These are phyloP conservation scores for Verticillium dahliae DNA, from an alignment of 2,329 filamentous ascomycete species.

Conservation along the genomic window DNA sequence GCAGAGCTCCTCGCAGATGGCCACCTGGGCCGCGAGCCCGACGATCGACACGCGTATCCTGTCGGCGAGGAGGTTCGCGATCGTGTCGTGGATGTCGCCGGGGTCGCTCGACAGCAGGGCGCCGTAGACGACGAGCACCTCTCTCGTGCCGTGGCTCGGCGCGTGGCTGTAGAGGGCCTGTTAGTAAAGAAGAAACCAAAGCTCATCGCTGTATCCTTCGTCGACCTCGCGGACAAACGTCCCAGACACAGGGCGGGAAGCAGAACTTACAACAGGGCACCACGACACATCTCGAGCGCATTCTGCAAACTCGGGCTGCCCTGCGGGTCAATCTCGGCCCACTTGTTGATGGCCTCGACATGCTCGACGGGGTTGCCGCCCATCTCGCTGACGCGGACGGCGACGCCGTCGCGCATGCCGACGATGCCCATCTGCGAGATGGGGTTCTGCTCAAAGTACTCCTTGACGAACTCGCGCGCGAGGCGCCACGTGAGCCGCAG, in stretches of 20 bases:
- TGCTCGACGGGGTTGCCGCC: constrained; percentile 88
- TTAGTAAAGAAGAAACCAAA: neutral
- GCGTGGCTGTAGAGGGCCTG: constrained; percentile 55
- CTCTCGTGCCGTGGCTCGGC: constrained; percentile 85
- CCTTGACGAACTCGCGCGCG: constrained; percentile 79
- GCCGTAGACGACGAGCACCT: constrained; percentile 87
- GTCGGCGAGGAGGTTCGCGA: constrained; percentile 70
- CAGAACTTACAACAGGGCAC: constrained; percentile 68
- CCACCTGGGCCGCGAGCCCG: constrained; percentile 83
- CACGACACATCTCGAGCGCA: constrained; percentile 89
- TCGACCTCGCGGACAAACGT: too few relatives aligned
- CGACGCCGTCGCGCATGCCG: constrained; percentile 88
- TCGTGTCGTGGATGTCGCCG: constrained; percentile 90
- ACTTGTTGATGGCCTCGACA: constrained; percentile 64
- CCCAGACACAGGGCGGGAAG: neutral
- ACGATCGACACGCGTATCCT: constrained; percentile 84
- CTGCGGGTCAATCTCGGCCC: constrained; percentile 61
- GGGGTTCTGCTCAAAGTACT: constrained; percentile 98
- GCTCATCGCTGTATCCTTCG: too few relatives aligned
- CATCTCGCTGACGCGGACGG: constrained; percentile 79
- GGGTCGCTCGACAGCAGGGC: constrained; percentile 87
- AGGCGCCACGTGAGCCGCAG: constrained; percentile 78
- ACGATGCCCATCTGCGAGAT: constrained; percentile 92
- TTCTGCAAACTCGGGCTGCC: constrained; percentile 85
- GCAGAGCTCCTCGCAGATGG: constrained; percentile 86